Evolutionary conservation across 805 yeast genomes (phyloP), one percentile per base, ranked within the genome.

Genomic region (Ogataea nakhonphanomensis): DNA sequence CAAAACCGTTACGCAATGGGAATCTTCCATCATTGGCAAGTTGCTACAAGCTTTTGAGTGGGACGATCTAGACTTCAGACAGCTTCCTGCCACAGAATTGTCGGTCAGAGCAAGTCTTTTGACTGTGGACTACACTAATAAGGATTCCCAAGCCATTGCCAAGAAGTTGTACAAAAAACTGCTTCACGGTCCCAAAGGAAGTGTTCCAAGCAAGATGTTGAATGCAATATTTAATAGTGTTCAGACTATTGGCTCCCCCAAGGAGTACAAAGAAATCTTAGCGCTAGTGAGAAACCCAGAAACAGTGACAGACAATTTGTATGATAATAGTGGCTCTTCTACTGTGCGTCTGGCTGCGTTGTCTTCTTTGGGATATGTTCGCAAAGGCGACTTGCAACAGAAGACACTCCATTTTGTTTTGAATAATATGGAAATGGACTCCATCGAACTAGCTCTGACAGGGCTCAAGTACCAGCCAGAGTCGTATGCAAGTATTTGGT

Each of bases 241-340:
- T 11, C 53, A 48, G 4, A 41, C 49, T 17, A 24, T 35, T 14
- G 52, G 50, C 11, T 62, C 63, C 26, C 59, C 61, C 36, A 73
- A 76, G 48, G 79, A 77, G 26, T 82, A 80, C 70, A 82, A 82
- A 57, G 79, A 74, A 49, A 61, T 80, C 5, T 59, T 73, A 25
- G 76, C 75, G 24, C 55, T 81, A 13, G 74, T 71, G 9, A 78
- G 77, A 46, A 69, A 70, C 41, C 67, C 80, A 6, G 66, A 70
- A 31, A 67, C 68, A 2, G 70, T 77, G 5, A 63, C 64, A 8
- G 62, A 61, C 8, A 65, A 71, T 44, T 55, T 74, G 5, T 29
- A 43, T 2, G 51, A 53, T 24, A 30, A 43, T 3, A 41, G 45
- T 10, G 37, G 43, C 20, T 38, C 38, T 3, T 49, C 55, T 9